Percentiles rank a stretch among this genome's conserved stretches.
These are phyloP conservation scores for Blastomyces percursus DNA, from an alignment of 2,329 filamentous ascomycete species.

Conservation along the genomic window DNA sequence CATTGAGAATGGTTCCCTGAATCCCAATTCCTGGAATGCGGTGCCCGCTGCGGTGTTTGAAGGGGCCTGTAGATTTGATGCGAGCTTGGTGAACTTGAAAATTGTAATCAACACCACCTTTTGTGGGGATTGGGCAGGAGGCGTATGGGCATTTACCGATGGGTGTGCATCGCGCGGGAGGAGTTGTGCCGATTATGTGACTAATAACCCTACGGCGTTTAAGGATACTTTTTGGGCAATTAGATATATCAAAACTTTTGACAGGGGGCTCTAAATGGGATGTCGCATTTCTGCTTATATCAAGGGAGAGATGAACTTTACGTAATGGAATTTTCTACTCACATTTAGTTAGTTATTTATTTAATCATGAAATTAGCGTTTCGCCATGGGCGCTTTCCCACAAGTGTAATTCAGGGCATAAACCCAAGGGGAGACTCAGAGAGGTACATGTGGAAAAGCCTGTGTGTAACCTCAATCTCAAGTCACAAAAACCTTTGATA, in stretches of 20 bases:
- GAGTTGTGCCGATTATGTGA: conserved; percentile 13
- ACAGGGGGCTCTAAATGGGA: background rate
- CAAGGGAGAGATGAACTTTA: background rate
- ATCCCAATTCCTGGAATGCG: conserved; percentile 35
- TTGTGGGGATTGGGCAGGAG: conserved; percentile 46
- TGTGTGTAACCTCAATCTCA: too few relatives aligned
- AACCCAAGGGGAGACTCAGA: too few relatives aligned
- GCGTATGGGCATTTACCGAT: conserved; percentile 7
- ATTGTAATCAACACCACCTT: conserved; percentile 40
- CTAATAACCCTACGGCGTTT: conserved; percentile 12
- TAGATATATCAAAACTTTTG: conserved; percentile 13
- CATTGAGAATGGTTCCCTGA: conserved; percentile 33
- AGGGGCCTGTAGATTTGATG: conserved; percentile 31
- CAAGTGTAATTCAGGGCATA: too few relatives aligned
- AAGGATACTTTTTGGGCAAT: conserved; percentile 11
- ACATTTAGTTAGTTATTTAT: too few relatives aligned
- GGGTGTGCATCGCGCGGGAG: conserved; percentile 7
- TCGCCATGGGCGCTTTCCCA: too few relatives aligned
- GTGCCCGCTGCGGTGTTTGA: conserved; percentile 36
- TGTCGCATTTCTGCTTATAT: background rate
- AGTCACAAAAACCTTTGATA: background rate
- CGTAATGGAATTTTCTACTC: background rate
- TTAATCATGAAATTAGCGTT: too few relatives aligned
- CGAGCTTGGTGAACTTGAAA: conserved; percentile 32
- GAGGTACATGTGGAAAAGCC: background rate